Base-by-base conservation (phyloP, 257 asterid species). In the Salvia rosmarinus region DNA sequence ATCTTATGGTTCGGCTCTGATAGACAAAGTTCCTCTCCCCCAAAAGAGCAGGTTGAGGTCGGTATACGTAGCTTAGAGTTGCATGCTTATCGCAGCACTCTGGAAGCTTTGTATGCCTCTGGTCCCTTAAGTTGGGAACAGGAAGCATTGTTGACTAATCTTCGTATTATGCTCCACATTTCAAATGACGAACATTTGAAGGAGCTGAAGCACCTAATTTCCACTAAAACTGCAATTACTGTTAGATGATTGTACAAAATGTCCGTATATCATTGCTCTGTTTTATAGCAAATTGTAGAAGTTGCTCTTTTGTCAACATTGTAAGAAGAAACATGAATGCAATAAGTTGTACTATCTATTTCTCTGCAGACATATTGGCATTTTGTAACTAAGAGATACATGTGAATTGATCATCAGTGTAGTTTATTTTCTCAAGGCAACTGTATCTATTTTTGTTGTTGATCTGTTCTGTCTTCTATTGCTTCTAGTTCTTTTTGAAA, bases 41-140 rank as follows among this genome's bases (percentile, higher is more conserved):
- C 78, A 62, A 78, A 77, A 71, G 90, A 90, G 78, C 96, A 75
- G 69, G 68, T 78, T 68, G 91, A 83, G 73, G 82, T 80, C 83
- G 83, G 85, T 75, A 80, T 87, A 65, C 97, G 86, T 82, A 80
- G 79, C 86, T 80, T 93, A 71, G 98, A 93, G 91, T 80, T 90
- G 85, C 88, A 81, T 87, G 97, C 98, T 79, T 93, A 90, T 75
- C 85, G 88, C 71, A 68, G 94, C 80, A 93, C 97, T 64, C 80
- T 93, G 49, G 80, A 78, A 80, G 97, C 96, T 74, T 81, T 93
- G 80, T 83, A 82, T 82, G 96, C 89, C 77, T 90, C 95, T 81
- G 98, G 98, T 76, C 95, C 96, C 77, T 89, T 90, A 83, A 93
- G 90, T 79, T 93, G 98, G 97, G 97, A 93, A 35, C 91, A 87